Conservation (phyloP, 768 basidiomycete genomes). For the Suillus discolor region DNA sequence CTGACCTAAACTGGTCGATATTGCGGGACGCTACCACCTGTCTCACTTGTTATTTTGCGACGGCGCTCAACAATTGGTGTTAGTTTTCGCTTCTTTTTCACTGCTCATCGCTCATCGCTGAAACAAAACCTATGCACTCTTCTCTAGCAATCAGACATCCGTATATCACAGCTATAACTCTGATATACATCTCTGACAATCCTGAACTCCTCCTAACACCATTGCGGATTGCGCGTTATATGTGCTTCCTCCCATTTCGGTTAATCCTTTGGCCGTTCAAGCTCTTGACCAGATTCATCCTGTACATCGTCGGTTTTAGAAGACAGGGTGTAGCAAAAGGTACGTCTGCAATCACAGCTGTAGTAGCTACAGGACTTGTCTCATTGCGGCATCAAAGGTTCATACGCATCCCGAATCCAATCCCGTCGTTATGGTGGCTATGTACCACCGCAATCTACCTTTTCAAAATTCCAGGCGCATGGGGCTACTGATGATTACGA, state of each 20-base stretch:
- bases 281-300: neutral
- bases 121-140: neutral
- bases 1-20: neutral
- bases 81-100: neutral
- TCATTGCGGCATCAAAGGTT: neutral
- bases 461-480: conserved; percentile 10
- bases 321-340: conserved; percentile 4
- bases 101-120: neutral
- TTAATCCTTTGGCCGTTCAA: conserved; percentile 3
- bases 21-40: neutral
- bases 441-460: conserved; percentile 5
- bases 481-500: conserved; percentile 2
- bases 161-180: neutral
- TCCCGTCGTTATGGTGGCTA: conserved; percentile 11
- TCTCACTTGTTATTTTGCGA: neutral
- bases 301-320: conserved; percentile 8
- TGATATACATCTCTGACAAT: neutral
- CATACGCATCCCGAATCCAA: conserved; percentile 10
- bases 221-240: neutral
- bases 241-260: neutral
- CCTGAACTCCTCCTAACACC: conserved; percentile 9
- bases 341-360: neutral
- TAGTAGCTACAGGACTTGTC: neutral
- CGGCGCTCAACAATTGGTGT: conserved; percentile 5
- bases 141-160: conserved; percentile 7